Conservation (phyloP, 2,329 filamentous ascomycete species). For the Pseudofabraea citricarpa region DNA sequence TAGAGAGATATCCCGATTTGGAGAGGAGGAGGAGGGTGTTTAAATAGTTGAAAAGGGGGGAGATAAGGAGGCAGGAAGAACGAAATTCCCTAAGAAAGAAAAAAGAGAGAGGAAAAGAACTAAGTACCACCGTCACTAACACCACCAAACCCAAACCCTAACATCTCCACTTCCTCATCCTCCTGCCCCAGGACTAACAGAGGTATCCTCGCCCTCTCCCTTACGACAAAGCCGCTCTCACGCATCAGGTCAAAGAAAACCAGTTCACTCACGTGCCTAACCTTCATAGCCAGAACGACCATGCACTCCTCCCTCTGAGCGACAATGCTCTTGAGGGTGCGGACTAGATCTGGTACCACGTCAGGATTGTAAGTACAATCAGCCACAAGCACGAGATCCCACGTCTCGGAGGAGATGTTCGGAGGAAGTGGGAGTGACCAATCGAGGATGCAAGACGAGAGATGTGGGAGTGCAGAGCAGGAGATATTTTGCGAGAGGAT, state of each 20-base stretch:
- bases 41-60: too few species aligned
- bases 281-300: conserved; percentile 60
- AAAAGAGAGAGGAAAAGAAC: too few species aligned
- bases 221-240: conserved; percentile 15
- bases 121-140: too few species aligned
- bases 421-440: conserved; percentile 50
- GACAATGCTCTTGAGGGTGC: conserved; percentile 39
- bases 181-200: conserved; percentile 20
- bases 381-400: conserved; percentile 59
- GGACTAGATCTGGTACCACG: conserved; percentile 58
- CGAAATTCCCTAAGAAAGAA: too few species aligned
- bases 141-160: conserved; percentile 20
- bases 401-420: conserved; percentile 26
- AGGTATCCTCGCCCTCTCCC: conserved; percentile 12
- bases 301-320: conserved; percentile 8
- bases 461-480: conserved; percentile 20
- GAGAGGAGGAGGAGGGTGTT: too few species aligned
- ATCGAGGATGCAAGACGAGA: conserved; percentile 47
- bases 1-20: too few species aligned
- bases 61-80: too few species aligned
- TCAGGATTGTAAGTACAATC: conserved; percentile 73
- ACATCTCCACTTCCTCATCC: conserved; percentile 23
- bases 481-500: conserved; percentile 49
- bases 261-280: conserved; percentile 60
- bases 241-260: conserved; percentile 61